Conservation (phyloP, 148 eudicot genomes). For the Chenopodium suecicum region DNA sequence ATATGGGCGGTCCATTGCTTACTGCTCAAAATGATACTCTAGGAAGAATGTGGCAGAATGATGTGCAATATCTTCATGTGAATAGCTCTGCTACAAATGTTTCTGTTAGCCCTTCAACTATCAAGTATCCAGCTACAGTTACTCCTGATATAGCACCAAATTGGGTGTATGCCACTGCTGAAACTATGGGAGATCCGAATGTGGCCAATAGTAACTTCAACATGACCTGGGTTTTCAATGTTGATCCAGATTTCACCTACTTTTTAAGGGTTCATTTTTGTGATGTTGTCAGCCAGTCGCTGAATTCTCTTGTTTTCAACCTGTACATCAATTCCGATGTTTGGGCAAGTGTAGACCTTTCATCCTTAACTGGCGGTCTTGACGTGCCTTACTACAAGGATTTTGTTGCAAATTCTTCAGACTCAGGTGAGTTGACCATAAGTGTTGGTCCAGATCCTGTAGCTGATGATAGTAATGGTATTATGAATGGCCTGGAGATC, state of each 20-base stretch:
- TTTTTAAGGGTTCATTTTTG: constrained; percentile 79
- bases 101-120: constrained; percentile 60
- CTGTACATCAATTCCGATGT: constrained; percentile 82
- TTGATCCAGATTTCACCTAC: constrained; percentile 74
- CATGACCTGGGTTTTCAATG: constrained; percentile 79
- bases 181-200: constrained; percentile 82
- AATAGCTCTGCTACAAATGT: constrained; percentile 72
- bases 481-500: constrained; percentile 87
- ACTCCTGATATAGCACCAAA: constrained; percentile 71
- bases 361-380: constrained; percentile 53
- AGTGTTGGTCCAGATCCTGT: constrained; percentile 78
- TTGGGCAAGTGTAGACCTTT: constrained; percentile 59
- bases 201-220: constrained; percentile 69
- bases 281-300: constrained; percentile 68
- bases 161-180: constrained; percentile 86
- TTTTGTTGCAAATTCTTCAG: constrained; percentile 63
- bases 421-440: constrained; percentile 52
- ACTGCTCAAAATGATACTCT: constrained; percentile 86
- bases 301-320: constrained; percentile 73
- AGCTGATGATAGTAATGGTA: constrained; percentile 49
- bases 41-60: constrained; percentile 93
- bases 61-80: constrained; percentile 70
- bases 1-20: constrained; percentile 88
- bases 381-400: constrained; percentile 78
- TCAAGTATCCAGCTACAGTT: constrained; percentile 50